phyloP scores from a whole-genome alignment of 768 basidiomycete species.

The Suillus hirtellus region DNA sequence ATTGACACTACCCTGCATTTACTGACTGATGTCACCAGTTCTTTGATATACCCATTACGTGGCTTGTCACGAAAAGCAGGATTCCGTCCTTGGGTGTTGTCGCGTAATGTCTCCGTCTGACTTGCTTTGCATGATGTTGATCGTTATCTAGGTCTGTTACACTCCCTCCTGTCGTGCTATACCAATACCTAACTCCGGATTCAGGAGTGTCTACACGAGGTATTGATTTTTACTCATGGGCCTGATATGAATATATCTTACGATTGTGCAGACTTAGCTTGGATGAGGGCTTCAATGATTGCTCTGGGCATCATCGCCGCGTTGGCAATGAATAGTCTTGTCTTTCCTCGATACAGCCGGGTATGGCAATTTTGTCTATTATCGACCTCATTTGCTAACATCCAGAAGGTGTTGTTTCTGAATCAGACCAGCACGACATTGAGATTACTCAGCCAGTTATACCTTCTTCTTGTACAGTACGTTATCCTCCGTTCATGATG shows the following conservation, averaged over 20 bases:
- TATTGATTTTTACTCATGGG: slow-evolving; percentile 13
- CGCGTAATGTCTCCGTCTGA: slow-evolving; percentile 32
- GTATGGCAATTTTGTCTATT: slow-evolving; percentile 25
- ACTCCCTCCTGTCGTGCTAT: slow-evolving; percentile 42
- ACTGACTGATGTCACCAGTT: slow-evolving; percentile 26
- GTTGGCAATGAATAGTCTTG: slow-evolving; percentile 41
- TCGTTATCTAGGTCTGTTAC: slow-evolving; percentile 38
- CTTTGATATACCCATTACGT: slow-evolving; percentile 47
- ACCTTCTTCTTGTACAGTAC: slow-evolving; percentile 44
- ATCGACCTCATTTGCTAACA: slow-evolving; percentile 6
- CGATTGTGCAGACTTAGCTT: slow-evolving; percentile 36
- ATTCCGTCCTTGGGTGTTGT: slow-evolving; percentile 44
- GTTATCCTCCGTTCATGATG: slow-evolving; percentile 12
- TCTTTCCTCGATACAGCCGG: slow-evolving; percentile 49
- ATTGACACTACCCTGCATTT: not conserved
- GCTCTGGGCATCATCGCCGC: slow-evolving; percentile 46
- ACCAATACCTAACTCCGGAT: slow-evolving; percentile 30
- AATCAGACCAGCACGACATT: slow-evolving; percentile 39
- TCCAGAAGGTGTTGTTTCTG: slow-evolving; percentile 41
- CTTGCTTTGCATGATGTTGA: not conserved
- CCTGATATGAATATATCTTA: not conserved
- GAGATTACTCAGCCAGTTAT: slow-evolving; percentile 42
- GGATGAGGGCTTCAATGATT: slow-evolving; percentile 43
- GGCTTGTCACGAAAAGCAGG: slow-evolving; percentile 41
- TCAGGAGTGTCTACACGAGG: slow-evolving; percentile 29